These are phyloP conservation scores for Taiozyma sp. DNA, from an alignment of 1,139 yeast genomes.

Conservation along the genomic window DNA sequence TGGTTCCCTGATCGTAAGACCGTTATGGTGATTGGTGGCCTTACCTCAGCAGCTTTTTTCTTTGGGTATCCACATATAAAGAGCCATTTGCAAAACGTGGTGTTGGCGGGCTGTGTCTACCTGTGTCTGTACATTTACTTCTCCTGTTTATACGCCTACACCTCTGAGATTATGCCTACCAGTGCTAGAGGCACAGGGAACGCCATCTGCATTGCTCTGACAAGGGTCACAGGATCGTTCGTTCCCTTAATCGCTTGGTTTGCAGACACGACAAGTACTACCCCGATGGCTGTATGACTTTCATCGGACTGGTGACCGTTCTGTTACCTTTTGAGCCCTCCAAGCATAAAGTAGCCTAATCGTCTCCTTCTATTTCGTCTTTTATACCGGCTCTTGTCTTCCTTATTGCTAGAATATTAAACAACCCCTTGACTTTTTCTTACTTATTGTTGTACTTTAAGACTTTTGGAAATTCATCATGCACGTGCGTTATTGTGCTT, in stretches of 20 bases:
- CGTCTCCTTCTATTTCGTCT: background rate
- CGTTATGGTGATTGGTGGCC: conserved; percentile 48
- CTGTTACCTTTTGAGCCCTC: conserved; percentile 45
- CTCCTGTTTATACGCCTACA: conserved; percentile 45
- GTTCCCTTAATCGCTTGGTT: conserved; percentile 48
- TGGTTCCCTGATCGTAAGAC: conserved; percentile 53
- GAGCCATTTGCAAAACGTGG: conserved; percentile 47
- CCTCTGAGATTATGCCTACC: conserved; percentile 51
- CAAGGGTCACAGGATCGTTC: conserved; percentile 40
- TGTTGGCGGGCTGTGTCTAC: conserved; percentile 46
- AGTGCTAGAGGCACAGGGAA: conserved; percentile 49
- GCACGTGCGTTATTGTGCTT: background rate
- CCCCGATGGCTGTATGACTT: conserved; percentile 47
- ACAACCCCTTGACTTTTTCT: background rate
- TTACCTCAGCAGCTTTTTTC: conserved; percentile 47
- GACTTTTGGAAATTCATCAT: background rate
- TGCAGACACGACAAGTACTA: conserved; percentile 38
- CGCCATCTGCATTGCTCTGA: conserved; percentile 39
- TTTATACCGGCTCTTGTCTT: background rate
- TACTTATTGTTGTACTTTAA: no score
- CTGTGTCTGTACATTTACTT: conserved; percentile 48
- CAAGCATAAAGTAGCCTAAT: conserved; percentile 19
- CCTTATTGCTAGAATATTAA: background rate
- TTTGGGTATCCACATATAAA: conserved; percentile 54
- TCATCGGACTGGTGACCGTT: conserved; percentile 31